Conservation (phyloP, 169 alveolate genomes). For the Plasmodium gonderi region DNA sequence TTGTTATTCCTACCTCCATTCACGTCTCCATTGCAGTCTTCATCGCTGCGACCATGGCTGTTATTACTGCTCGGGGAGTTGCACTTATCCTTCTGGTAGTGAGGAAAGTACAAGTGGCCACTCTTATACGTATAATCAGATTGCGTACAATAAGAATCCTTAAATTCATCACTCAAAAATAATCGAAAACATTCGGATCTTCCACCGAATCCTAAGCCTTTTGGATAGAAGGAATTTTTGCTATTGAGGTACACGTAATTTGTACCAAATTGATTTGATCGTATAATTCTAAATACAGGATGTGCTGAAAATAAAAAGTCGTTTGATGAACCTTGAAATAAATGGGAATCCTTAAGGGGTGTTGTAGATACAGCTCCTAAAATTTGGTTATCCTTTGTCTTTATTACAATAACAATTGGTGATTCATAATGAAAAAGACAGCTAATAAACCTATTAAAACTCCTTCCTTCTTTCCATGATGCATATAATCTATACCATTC, state of each 20-base stretch:
- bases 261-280: slow-evolving; percentile 51
- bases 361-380: slow-evolving; percentile 74
- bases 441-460: slow-evolving; percentile 67
- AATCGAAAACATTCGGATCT: slow-evolving; percentile 72
- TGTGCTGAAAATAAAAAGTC: slow-evolving; percentile 70
- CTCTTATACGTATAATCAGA: slow-evolving; percentile 68
- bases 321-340: slow-evolving; percentile 52
- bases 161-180: slow-evolving; percentile 74
- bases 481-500: slow-evolving; percentile 74
- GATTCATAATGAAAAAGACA: slow-evolving; percentile 46
- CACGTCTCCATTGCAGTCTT: background rate
- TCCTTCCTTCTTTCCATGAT: slow-evolving; percentile 73
- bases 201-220: slow-evolving; percentile 74
- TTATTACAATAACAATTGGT: slow-evolving; percentile 63
- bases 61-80: background rate
- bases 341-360: slow-evolving; percentile 72
- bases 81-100: slow-evolving; percentile 10
- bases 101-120: slow-evolving; percentile 71
- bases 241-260: slow-evolving; percentile 71
- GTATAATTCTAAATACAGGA: slow-evolving; percentile 64
- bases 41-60: background rate
- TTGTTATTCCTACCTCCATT: background rate
- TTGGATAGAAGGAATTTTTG: slow-evolving; percentile 64
- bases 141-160: slow-evolving; percentile 72
- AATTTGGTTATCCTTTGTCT: slow-evolving; percentile 70